phyloP scores from a whole-genome alignment of 2,329 filamentous ascomycete species.

The Thelonectria blattea region DNA sequence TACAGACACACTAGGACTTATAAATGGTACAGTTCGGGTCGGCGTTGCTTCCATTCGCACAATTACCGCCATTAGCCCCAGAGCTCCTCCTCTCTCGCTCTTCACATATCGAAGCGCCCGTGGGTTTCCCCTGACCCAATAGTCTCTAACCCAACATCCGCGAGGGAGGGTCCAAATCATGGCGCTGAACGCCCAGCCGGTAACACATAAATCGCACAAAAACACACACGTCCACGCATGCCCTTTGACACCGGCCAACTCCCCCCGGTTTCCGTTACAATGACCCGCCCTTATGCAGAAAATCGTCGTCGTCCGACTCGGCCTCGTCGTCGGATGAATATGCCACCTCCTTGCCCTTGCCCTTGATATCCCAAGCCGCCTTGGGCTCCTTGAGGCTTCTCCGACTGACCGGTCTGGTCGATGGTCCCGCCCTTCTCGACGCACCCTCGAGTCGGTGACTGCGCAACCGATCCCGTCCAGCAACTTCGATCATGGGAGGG shows the following conservation, averaged over 20 bases:
- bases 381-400: slow-evolving; percentile 51
- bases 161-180: slow-evolving; percentile 6
- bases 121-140: neutral
- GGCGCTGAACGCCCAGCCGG: slow-evolving; percentile 27
- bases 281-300: slow-evolving; percentile 49
- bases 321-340: slow-evolving; percentile 46
- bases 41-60: slow-evolving; percentile 17
- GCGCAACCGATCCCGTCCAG: slow-evolving; percentile 40
- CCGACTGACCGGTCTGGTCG: slow-evolving; percentile 47
- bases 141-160: neutral
- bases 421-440: slow-evolving; percentile 36
- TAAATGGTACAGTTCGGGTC: slow-evolving; percentile 16
- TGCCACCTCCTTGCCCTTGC: slow-evolving; percentile 56
- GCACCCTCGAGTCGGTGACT: slow-evolving; percentile 33
- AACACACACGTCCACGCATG: slow-evolving; percentile 15
- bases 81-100: slow-evolving; percentile 20
- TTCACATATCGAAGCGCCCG: slow-evolving; percentile 1
- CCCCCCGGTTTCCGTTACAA: slow-evolving; percentile 40
- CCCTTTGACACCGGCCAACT: slow-evolving; percentile 21
- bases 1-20: slow-evolving; percentile 12
- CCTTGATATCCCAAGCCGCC: slow-evolving; percentile 46
- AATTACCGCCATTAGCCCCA: slow-evolving; percentile 22
- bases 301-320: slow-evolving; percentile 39
- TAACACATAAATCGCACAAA: slow-evolving; percentile 17
- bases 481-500: slow-evolving; percentile 43